Percentiles rank a stretch among this genome's conserved stretches.
Evolutionary conservation across 768 basidiomycete species (phyloP).

Genomic region (Amanita jacksonii): DNA sequence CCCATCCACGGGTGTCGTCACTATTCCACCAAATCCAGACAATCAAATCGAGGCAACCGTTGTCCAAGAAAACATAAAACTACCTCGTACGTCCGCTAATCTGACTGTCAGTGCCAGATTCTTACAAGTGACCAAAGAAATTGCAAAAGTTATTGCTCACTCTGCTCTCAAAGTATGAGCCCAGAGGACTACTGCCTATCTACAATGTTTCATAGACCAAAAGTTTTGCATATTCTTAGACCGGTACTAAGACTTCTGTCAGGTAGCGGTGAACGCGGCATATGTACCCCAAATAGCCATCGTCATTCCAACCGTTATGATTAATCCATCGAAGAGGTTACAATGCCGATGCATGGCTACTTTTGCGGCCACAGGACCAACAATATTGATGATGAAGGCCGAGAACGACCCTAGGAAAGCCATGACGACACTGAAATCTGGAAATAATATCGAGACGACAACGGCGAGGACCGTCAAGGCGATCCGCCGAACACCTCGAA

Average conservation of each 20-base stretch:
- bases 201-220: too few relatives aligned
- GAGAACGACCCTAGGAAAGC: constrained; percentile 89
- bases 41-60: constrained; percentile 83
- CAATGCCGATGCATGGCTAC: constrained; percentile 44
- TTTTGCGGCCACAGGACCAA: constrained; percentile 70
- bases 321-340: constrained; percentile 38
- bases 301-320: constrained; percentile 40
- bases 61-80: constrained; percentile 73
- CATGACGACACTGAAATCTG: constrained; percentile 78
- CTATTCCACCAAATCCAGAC: constrained; percentile 73
- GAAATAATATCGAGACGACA: constrained; percentile 61
- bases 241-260: constrained; percentile 9
- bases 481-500: constrained; percentile 46
- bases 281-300: constrained; percentile 78
- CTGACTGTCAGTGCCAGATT: background rate
- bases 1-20: constrained; percentile 42
- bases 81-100: constrained; percentile 53
- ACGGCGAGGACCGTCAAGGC: constrained; percentile 52
- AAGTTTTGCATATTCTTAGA: too few relatives aligned
- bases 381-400: constrained; percentile 65
- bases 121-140: constrained; percentile 34
- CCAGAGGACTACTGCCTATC: too few relatives aligned
- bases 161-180: constrained; percentile 42
- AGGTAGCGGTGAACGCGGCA: constrained; percentile 44
- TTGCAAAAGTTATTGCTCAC: constrained; percentile 69